Conservation (phyloP, 1,139 yeast species). For the Meyerozyma guilliermondii region DNA sequence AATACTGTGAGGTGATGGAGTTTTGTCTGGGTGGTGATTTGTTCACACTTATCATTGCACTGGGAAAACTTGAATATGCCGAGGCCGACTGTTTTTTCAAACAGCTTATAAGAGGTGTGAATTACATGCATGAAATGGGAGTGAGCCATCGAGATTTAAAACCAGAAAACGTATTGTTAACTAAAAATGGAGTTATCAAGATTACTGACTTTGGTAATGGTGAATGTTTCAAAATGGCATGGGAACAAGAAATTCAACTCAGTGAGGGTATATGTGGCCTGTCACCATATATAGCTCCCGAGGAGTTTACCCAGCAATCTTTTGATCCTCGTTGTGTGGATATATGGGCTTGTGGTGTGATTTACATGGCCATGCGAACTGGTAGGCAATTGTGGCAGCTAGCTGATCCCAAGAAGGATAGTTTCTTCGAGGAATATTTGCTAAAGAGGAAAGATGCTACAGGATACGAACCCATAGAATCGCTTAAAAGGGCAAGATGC, state of each 20-base stretch:
- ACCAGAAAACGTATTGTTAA: constrained; percentile 84
- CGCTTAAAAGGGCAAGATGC: constrained; percentile 76
- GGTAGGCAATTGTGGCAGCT: constrained; percentile 91
- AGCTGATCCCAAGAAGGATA: constrained; percentile 73
- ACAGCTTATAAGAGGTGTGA: constrained; percentile 85
- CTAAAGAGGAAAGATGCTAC: constrained; percentile 70
- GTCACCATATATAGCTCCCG: constrained; percentile 95
- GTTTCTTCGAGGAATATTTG: constrained; percentile 69
- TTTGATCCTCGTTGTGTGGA: constrained; percentile 92
- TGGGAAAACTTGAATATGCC: constrained; percentile 75
- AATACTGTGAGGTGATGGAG: constrained; percentile 95
- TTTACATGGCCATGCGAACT: constrained; percentile 97
- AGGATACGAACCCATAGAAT: constrained; percentile 90
- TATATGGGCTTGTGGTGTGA: constrained; percentile 95
- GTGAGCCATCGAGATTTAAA: constrained; percentile 93
- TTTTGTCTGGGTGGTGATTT: constrained; percentile 94
- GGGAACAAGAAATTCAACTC: constrained; percentile 85
- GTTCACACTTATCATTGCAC: constrained; percentile 76
- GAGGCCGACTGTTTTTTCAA: constrained; percentile 97
- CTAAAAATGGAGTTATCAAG: constrained; percentile 75
- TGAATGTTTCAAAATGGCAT: constrained; percentile 94
- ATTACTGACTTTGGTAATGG: constrained; percentile 96
- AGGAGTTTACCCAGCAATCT: constrained; percentile 68
- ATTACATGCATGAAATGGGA: constrained; percentile 96
- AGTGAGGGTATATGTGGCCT: constrained; percentile 85